Base-by-base conservation (phyloP, 2,329 filamentous ascomycete genomes). In the Mycocentrospora acerina region DNA sequence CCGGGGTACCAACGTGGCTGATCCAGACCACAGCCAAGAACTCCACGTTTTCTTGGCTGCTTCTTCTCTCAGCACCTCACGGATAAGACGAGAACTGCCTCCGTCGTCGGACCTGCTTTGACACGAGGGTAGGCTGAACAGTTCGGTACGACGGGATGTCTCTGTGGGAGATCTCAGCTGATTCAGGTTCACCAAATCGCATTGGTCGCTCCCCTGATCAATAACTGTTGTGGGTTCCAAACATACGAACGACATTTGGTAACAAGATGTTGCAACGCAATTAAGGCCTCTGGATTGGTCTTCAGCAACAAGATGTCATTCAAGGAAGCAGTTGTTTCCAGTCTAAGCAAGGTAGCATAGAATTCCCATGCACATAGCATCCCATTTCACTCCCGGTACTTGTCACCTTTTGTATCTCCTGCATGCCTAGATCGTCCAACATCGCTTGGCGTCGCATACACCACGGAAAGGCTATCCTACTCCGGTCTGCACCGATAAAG, bases 1-100 rank as follows among this genome's bases (percentile, higher is more conserved):
- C 40, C 48, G 50, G 53, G 40, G 49, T 52, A 51, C 45, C 43
- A 58, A 47, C 42, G 52, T 61, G 59, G 59, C 59, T 55, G 59
- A 53, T 62, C 61, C 51, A 64, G 61, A 57, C 60, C 53, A 41
- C 10, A 35, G 56, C 59, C 55, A 63, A 61, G 60, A 50, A 24
- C 32, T 35, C 51, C 37, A 48, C 44, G 32, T 30, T 42, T 33
- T 24, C 58, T 64, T 60, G 57, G 58, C 59, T 56, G 45, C 52
- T 43, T 28, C 32, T 25, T 30, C 16, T 32, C 26, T 29, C 15
- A 32, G 37, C 37, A 28, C 31, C 16, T 33, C 30, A 39, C 30
- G 32, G 39, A 29, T n/a, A 30, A 35, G 31, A 31, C 35, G 22
- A 34, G 26, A 28, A 25, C 35, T 24, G 24, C 29, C 37, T 31